Conservation (phyloP, 2,329 filamentous ascomycete genomes). For the Leptographium radiaticola region DNA sequence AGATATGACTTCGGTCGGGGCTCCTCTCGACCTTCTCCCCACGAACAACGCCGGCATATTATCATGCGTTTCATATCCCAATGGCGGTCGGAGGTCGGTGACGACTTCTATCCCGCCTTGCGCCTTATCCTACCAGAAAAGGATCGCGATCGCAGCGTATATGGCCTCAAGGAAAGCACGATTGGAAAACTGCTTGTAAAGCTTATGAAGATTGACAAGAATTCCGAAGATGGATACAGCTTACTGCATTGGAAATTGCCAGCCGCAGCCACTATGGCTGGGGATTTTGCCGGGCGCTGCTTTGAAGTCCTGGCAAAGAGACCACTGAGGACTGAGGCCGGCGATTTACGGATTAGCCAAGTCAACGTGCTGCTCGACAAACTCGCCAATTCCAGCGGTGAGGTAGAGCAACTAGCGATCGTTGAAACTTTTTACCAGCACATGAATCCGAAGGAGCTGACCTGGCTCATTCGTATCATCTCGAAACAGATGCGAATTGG, state of each 20-base stretch:
- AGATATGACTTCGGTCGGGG: conserved; percentile 45
- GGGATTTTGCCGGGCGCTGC: conserved; percentile 85
- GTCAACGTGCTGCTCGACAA: conserved; percentile 78
- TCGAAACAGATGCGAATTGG: conserved; percentile 62
- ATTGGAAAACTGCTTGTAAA: conserved; percentile 88
- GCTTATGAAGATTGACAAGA: conserved; percentile 80
- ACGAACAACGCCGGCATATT: conserved; percentile 67
- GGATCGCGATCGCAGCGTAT: conserved; percentile 83
- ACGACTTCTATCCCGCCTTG: conserved; percentile 88
- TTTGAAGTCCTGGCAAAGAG: conserved; percentile 77
- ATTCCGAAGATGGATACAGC: conserved; percentile 77
- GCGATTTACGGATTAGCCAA: conserved; percentile 73
- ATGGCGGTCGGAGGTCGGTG: conserved; percentile 80
- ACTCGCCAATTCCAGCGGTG: conserved; percentile 60
- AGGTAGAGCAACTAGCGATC: conserved; percentile 73
- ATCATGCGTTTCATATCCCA: conserved; percentile 74
- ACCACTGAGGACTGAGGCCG: conserved; percentile 58
- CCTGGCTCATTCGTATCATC: conserved; percentile 91
- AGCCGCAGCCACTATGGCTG: conserved; percentile 56
- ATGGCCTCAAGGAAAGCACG: conserved; percentile 83
- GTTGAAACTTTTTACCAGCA: conserved; percentile 72
- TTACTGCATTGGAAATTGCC: conserved; percentile 89
- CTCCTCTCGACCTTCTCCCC: conserved; percentile 46
- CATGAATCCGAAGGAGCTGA: conserved; percentile 89
- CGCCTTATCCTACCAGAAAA: conserved; percentile 86